Percentiles rank a stretch among this genome's conserved stretches.
phyloP scores from a whole-genome alignment of 2,329 filamentous ascomycete genomes.

The Polychaeton citri region DNA sequence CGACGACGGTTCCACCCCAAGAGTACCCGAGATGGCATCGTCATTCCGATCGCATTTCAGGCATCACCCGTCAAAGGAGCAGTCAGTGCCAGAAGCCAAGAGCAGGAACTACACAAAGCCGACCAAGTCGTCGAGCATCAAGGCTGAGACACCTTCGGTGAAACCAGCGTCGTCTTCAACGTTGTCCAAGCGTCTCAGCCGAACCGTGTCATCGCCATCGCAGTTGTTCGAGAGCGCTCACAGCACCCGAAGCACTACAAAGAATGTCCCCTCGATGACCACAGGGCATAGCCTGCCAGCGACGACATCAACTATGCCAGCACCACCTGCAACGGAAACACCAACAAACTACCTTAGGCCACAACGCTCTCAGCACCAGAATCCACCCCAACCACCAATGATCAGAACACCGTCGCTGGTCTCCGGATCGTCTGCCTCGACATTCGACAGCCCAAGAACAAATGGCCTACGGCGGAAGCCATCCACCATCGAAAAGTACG shows the following conservation, averaged over 20 bases:
- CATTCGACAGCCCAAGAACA: constrained; percentile 31
- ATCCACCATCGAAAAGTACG: constrained; percentile 29
- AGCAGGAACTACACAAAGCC: background rate
- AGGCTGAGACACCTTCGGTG: background rate
- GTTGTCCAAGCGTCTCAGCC: background rate
- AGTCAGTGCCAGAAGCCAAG: background rate
- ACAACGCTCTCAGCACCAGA: background rate
- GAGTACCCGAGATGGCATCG: background rate
- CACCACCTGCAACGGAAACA: background rate
- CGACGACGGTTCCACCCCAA: background rate
- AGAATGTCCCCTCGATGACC: background rate
- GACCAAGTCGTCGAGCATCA: background rate
- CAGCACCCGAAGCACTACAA: too few species aligned
- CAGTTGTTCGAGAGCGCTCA: too few species aligned
- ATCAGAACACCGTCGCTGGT: constrained; percentile 34
- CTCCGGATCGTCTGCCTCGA: constrained; percentile 35
- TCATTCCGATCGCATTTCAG: background rate
- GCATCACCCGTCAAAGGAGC: background rate
- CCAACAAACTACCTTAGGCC: background rate
- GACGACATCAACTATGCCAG: background rate
- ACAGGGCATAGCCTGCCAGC: background rate
- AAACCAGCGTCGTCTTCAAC: background rate
- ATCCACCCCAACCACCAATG: constrained; percentile 7
- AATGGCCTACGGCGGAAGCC: constrained; percentile 31
- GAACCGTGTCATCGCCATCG: too few species aligned